A percentile compares a stretch with the other conserved stretches of the same genome.
These are phyloP conservation scores for Apiospora rasikravindrae DNA, from an alignment of 2,329 filamentous ascomycete species.

Conservation along the genomic window DNA sequence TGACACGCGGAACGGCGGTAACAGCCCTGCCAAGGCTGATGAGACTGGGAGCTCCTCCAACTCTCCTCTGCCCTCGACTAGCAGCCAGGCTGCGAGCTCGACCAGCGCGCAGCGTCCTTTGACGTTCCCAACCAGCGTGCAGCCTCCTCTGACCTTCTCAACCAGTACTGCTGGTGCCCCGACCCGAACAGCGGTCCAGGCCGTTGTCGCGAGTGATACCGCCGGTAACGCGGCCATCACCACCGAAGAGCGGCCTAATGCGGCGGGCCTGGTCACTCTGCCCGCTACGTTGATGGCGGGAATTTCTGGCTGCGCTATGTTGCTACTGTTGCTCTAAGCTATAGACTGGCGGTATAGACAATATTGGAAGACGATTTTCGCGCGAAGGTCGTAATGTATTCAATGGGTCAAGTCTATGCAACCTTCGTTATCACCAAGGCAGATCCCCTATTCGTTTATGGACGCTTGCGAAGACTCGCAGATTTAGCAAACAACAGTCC, in stretches of 20 bases:
- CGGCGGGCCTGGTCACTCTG: not conserved
- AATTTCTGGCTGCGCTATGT: not conserved
- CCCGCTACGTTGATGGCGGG: not conserved
- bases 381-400: not conserved
- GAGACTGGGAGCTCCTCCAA: not conserved
- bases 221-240: not conserved
- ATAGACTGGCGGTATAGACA: not conserved
- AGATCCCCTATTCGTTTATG: not conserved
- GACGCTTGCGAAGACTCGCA: not conserved
- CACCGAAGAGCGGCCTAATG: not conserved
- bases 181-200: not conserved
- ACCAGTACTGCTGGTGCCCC: not conserved
- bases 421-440: not conserved
- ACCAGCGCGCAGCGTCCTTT: slow-evolving; percentile 2
- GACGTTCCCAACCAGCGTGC: slow-evolving; percentile 2
- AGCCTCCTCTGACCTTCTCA: slow-evolving; percentile 13
- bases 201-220: slow-evolving; percentile 1
- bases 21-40: not conserved
- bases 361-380: too few species aligned
- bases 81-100: not conserved
- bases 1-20: not conserved
- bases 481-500: not conserved
- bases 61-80: not conserved
- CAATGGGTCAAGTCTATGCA: not conserved
- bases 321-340: not conserved